Conservation (phyloP, 106 monocot genomes). For the Dendrobium nobile region DNA sequence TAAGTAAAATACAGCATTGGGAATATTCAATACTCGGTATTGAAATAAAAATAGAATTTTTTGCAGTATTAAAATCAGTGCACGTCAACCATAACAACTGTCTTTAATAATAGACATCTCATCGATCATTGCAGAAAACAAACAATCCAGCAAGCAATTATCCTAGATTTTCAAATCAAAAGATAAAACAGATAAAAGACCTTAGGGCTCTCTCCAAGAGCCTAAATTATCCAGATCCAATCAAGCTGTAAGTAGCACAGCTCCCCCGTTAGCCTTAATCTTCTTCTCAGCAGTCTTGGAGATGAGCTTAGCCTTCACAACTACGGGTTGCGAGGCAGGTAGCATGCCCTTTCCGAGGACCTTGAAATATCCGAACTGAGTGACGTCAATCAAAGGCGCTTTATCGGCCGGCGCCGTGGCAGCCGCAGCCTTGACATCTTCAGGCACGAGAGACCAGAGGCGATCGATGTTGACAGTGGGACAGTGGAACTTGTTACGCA, state of each 20-base stretch:
- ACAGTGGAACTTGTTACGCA: slow-evolving; percentile 77
- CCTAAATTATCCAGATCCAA: background rate
- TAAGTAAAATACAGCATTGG: background rate
- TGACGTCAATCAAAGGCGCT: slow-evolving; percentile 60
- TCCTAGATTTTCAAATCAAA: background rate
- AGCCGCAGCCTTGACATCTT: slow-evolving; percentile 40
- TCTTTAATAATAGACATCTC: background rate
- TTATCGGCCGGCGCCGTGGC: slow-evolving; percentile 9
- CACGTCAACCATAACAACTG: background rate
- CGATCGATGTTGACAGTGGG: slow-evolving; percentile 54
- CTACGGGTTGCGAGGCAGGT: slow-evolving; percentile 32
- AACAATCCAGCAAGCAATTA: background rate
- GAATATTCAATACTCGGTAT: background rate
- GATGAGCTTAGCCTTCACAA: slow-evolving; percentile 64
- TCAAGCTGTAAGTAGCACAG: slow-evolving; percentile 59
- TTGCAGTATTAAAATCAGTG: background rate
- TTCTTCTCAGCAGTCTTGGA: slow-evolving; percentile 67
- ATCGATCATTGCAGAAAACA: background rate
- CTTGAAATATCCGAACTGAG: slow-evolving; percentile 82
- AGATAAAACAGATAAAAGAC: background rate
- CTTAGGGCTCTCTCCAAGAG: background rate
- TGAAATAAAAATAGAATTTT: background rate
- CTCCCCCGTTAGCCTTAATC: slow-evolving; percentile 52
- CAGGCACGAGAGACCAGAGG: slow-evolving; percentile 54
- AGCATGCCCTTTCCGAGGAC: slow-evolving; percentile 75